phyloP scores from a whole-genome alignment of 1,284 basidiomycete genomes.

The Erythrobasidium hasegawianum region DNA sequence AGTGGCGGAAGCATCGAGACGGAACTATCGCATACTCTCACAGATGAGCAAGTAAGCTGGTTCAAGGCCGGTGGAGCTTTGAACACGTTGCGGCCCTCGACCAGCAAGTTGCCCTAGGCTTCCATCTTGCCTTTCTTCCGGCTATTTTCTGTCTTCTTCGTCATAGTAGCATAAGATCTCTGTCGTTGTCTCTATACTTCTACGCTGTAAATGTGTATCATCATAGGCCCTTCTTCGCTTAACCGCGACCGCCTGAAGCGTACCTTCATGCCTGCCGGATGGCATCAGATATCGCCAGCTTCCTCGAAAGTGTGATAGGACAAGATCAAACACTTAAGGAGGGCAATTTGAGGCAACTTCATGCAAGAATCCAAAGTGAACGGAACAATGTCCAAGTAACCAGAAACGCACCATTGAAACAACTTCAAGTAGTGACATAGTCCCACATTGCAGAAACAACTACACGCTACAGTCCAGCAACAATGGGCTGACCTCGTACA shows the following conservation, averaged over 20 bases:
- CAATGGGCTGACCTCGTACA: conserved; percentile 25
- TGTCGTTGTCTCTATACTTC: too few species aligned
- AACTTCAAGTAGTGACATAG: too few species aligned
- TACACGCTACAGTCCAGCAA: conserved; percentile 23
- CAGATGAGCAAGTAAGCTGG: background rate
- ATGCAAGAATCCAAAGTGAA: conserved; percentile 19
- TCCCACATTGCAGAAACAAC: conserved; percentile 1
- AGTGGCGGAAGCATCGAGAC: conserved; percentile 57
- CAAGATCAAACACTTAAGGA: conserved; percentile 10
- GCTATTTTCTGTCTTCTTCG: too few species aligned
- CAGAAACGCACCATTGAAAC: background rate
- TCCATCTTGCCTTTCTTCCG: too few species aligned
- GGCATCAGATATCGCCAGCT: background rate
- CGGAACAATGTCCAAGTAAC: conserved; percentile 17
- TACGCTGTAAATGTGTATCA: too few species aligned
- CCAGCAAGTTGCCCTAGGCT: too few species aligned
- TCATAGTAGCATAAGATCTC: too few species aligned
- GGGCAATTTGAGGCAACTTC: conserved; percentile 15
- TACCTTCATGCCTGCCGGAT: background rate
- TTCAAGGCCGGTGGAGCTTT: conserved; percentile 2
- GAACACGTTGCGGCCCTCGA: background rate
- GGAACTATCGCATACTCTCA: background rate
- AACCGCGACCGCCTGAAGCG: too few species aligned
- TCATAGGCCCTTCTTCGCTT: too few species aligned
- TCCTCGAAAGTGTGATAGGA: conserved; percentile 27